Percentiles rank a stretch among this genome's conserved stretches.
Evolutionary conservation across 768 basidiomycete species (phyloP).

Genomic region (Russula dissimulans): DNA sequence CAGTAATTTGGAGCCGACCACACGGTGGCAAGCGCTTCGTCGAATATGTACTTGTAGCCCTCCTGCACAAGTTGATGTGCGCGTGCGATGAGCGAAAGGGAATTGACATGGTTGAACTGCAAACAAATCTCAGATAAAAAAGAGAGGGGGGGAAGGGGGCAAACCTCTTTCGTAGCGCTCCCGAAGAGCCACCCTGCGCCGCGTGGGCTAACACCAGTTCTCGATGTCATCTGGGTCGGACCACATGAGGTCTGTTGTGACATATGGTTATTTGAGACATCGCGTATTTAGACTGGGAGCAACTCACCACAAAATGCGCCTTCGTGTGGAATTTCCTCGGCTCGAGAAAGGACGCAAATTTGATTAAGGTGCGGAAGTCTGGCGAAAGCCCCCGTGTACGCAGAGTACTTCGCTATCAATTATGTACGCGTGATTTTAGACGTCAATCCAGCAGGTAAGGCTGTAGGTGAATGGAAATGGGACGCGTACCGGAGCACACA

Average conservation of each 20-base stretch:
- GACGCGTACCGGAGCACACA: slow-evolving; percentile 72
- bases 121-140: background rate
- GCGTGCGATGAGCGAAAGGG: slow-evolving; percentile 78
- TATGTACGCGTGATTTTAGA: slow-evolving; percentile 44
- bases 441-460: background rate
- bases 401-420: slow-evolving; percentile 57
- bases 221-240: slow-evolving; percentile 28
- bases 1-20: slow-evolving; percentile 92
- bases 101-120: slow-evolving; percentile 91
- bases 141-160: slow-evolving; percentile 26
- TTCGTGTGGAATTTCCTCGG: slow-evolving; percentile 72
- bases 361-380: too few relatives aligned
- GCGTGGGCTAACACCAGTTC: slow-evolving; percentile 90
- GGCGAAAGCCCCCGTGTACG: too few relatives aligned
- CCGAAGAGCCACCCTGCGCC: slow-evolving; percentile 94
- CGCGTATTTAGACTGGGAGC: background rate
- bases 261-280: background rate
- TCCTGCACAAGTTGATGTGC: slow-evolving; percentile 97
- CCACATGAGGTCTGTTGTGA: slow-evolving; percentile 38
- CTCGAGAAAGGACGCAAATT: too few relatives aligned
- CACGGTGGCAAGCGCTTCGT: slow-evolving; percentile 82
- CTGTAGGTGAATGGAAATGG: background rate
- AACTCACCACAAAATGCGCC: slow-evolving; percentile 88
- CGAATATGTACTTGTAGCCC: slow-evolving; percentile 96
- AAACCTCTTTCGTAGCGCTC: slow-evolving; percentile 74